phyloP scores from a whole-genome alignment of 75 land plant species.

The Pinus tabuliformis region DNA sequence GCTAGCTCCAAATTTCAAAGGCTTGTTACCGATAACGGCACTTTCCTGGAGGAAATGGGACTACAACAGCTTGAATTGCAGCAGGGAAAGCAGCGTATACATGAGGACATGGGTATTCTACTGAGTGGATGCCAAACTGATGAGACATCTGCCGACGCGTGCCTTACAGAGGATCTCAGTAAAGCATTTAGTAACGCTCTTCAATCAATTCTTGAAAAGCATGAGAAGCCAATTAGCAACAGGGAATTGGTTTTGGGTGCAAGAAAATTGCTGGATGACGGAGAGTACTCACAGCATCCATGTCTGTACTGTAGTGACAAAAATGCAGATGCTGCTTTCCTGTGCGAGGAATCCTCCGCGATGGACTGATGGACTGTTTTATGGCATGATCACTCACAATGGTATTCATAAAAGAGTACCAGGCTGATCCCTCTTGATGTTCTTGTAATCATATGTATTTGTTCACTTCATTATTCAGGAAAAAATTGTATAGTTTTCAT shows the following conservation, averaged over 20 bases:
- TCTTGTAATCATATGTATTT: too few species aligned
- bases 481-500: too few species aligned
- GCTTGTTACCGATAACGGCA: too few species aligned
- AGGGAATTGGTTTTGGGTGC: conserved; percentile 61
- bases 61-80: too few species aligned
- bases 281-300: conserved; percentile 77
- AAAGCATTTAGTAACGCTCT: conserved; percentile 82
- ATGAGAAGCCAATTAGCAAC: conserved; percentile 38
- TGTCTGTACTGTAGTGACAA: conserved; percentile 85
- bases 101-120: conserved; percentile 67
- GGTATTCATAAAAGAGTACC: too few species aligned
- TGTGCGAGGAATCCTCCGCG: conserved; percentile 6
- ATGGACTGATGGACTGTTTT: too few species aligned
- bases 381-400: too few species aligned
- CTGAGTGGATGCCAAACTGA: conserved; percentile 87
- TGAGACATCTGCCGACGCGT: conserved; percentile 92
- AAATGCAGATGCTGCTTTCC: conserved; percentile 56
- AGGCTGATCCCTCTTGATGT: too few species aligned
- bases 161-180: conserved; percentile 38
- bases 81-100: background rate
- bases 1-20: background rate
- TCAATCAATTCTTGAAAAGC: conserved; percentile 51
- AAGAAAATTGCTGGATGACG: conserved; percentile 37
- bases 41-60: too few species aligned
- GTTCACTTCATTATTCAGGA: too few species aligned